These are phyloP conservation scores for Aspergillus egyptiacus DNA, from an alignment of 495 filamentous ascomycete genomes.

Conservation along the genomic window DNA sequence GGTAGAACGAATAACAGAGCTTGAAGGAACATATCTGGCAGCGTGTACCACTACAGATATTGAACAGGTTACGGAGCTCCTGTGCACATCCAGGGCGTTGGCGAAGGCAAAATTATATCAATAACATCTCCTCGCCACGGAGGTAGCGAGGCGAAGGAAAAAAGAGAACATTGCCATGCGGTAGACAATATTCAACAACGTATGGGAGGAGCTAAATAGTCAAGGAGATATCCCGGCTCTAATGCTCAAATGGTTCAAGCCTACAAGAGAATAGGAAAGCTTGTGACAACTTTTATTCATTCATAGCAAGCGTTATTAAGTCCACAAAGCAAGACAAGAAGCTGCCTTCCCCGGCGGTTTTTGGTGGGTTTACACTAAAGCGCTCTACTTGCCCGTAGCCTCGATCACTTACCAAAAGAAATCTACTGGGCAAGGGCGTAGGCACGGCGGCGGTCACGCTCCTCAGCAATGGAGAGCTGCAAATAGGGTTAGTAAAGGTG, in stretches of 20 bases:
- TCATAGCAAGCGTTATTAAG: conserved; percentile 32
- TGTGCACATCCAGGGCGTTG: no score
- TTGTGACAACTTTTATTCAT: conserved; percentile 20
- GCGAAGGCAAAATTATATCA: no score
- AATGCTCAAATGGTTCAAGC: neutral
- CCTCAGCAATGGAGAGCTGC: conserved; percentile 90
- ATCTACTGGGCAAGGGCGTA: conserved; percentile 61
- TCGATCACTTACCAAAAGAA: conserved; percentile 27
- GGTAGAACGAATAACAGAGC: no score
- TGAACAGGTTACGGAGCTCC: no score
- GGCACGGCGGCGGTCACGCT: conserved; percentile 92
- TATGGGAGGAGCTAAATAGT: no score
- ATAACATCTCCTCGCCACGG: no score
- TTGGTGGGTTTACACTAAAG: conserved; percentile 15
- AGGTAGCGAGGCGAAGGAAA: no score
- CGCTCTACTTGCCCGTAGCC: conserved; percentile 23
- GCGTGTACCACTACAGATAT: no score
- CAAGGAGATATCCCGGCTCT: no score
- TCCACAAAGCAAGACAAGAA: conserved; percentile 40
- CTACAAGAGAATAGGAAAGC: neutral
- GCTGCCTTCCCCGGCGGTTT: conserved; percentile 32
- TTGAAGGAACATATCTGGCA: no score
- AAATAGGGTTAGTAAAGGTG: conserved; percentile 10
- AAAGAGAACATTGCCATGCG: neutral
- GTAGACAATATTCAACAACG: no score